Evolutionary conservation across 371 early-diverging fungal species (phyloP), one percentile per base, ranked within the genome.

Genomic region (Mortierella sp.): DNA sequence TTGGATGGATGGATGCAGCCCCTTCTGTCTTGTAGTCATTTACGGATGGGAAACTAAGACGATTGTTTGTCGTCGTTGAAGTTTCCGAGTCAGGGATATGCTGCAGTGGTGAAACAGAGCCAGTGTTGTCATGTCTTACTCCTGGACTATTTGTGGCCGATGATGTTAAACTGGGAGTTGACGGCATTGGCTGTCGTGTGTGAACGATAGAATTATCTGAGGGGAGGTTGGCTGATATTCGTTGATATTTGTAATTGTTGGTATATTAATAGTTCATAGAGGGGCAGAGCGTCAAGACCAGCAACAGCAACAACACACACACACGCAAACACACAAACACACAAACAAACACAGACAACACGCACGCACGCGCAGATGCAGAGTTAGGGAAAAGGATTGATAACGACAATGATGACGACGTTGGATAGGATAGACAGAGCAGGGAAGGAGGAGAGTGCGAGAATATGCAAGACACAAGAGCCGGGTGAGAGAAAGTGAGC

Each of bases 31-130:
- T 69, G 63, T 61, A 58, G 50, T 78, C 73, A 53, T 58, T 78
- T 3, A 78, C 60, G 50, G 78, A 72, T 47, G 78, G 70, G 52
- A 77, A 69, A 28, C 67, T 65, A 55, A 78, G 79, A 38, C 63
- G 70, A 32, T 67, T 21, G 40, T 21, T 24, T 8, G 43, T 8
- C 4, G 70, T 16, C 8, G 41, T 33, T 8, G 36, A 15, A 5
- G 66, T 21, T 15, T 50, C 21, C 41, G 71, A 7, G n/a, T 50
- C 60, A 15, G 59, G 53, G 48, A n/a, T 22, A 57, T 66, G 36
- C 38, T 32, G 62, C 40, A n/a, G 65, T 22, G 40, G 47, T 7
- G 45, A 40, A 43, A 19, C 48, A 60, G 55, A 41, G 22, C 59
- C 53, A 40, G 57, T 13, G 43, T 66, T 66, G 32, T 75, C 70